Conservation (phyloP, 345 rosid genomes). For the Kernera saxatilis region DNA sequence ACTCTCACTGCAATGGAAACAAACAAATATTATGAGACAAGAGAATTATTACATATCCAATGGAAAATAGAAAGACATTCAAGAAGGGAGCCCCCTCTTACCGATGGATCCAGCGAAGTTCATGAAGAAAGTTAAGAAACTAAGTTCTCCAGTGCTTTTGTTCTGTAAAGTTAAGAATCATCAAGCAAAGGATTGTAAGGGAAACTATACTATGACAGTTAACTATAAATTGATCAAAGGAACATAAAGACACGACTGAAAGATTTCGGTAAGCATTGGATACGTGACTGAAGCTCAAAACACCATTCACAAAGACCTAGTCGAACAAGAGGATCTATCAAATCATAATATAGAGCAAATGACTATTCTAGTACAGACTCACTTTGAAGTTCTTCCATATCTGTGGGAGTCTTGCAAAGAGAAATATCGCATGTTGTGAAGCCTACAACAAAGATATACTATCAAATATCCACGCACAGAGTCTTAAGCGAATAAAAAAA, state of each 20-base stretch:
- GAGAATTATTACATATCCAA: background rate
- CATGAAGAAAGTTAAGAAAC: conserved; percentile 85
- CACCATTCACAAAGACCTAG: background rate
- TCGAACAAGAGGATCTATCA: background rate
- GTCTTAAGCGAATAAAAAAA: background rate
- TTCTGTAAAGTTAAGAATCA: conserved; percentile 59
- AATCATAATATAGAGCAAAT: background rate
- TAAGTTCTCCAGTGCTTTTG: conserved; percentile 88
- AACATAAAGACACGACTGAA: background rate
- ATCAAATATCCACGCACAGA: background rate
- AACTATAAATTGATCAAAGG: background rate
- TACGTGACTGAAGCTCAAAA: background rate
- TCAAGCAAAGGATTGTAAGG: too few species aligned
- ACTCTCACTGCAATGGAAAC: conserved; percentile 61
- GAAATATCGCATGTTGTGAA: conserved; percentile 91
- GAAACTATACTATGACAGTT: background rate
- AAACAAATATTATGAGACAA: background rate
- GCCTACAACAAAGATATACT: conserved; percentile 46
- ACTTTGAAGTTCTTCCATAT: conserved; percentile 84
- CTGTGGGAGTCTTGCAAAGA: conserved; percentile 89
- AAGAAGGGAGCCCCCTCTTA: conserved; percentile 29
- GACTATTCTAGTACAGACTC: conserved; percentile 29
- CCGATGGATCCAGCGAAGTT: conserved; percentile 76
- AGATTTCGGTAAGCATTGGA: background rate
- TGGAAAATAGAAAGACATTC: background rate